Evolutionary conservation across 106 monocot genomes (phyloP), one percentile per base, ranked within the genome.

Genomic region (Dioscorea alata): DNA sequence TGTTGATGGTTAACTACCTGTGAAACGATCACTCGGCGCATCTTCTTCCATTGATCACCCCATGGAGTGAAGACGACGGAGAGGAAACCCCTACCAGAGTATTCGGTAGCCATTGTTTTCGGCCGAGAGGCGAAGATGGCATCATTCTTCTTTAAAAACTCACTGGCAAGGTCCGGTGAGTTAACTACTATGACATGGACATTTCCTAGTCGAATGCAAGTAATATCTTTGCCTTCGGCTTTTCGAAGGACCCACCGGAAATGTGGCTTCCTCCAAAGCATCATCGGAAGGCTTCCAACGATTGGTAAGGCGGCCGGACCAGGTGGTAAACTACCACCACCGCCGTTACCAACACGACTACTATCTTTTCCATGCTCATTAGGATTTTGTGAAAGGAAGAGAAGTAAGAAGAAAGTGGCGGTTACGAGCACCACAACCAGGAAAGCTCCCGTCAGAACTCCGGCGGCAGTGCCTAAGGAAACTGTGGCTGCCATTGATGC

Each of bases 21-120:
- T 0, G 82, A 82, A 12, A 71, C 53, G 2, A 86, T 12, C 21
- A 80, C 61, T 33, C 76, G 49, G 33, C 79, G 59, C 82, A 86
- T 86, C 76, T 86, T 86, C 82, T 77, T 82, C 86, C 86, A 86
- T 23, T 86, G 86, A 10, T 82, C 82, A 0, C 79, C 76, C 48
- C 23, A 62, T 4, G 86, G 76, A 33, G 71, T 4, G 22, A 75
- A 0, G 53, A 25, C 49, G 17, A 70, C 19, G 15, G 71, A 49
- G 18, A 61, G 54, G 60, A 50, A 84, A 2, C 68, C 69, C 18
- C 74, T 49, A 33, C 64, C 22, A 2, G 57, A 23, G 70, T 76
- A 48, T 28, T 51, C 49, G 49, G 81, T 33, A 35, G 57, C 74
- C 58, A 81, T 63, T 8, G 75, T 78, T 6, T 66, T 2, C 8